These are phyloP conservation scores for Zizania palustris DNA, from an alignment of 202 grass and related monocot genomes.

Conservation along the genomic window DNA sequence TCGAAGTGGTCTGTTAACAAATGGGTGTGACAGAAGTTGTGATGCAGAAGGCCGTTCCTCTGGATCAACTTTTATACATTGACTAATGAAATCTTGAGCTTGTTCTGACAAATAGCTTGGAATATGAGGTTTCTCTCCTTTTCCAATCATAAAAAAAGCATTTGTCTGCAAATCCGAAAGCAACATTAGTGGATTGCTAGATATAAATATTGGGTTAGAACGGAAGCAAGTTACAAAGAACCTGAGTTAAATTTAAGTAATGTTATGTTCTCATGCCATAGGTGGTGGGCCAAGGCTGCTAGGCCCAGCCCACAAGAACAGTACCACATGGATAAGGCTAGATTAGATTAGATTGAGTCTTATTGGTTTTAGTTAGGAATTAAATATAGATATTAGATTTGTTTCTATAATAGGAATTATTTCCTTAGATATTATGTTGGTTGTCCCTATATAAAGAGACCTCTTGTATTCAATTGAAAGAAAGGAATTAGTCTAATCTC, in stretches of 20 bases:
- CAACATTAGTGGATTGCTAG: conserved; percentile 33
- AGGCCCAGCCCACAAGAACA: no score
- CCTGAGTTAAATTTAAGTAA: conserved; percentile 17
- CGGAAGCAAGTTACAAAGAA: neutral
- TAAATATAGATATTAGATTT: no score
- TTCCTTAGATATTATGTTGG: no score
- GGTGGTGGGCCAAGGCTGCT: no score
- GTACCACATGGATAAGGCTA: no score
- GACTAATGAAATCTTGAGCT: conserved; percentile 80
- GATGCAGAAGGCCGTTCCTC: conserved; percentile 67
- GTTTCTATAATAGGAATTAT: no score
- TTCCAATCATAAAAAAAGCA: conserved; percentile 92
- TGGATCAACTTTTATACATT: conserved; percentile 78
- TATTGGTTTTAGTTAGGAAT: no score
- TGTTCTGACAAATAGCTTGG: conserved; percentile 68
- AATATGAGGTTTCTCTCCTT: conserved; percentile 74
- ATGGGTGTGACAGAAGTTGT: conserved; percentile 84
- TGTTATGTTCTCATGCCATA: neutral
- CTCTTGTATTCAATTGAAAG: no score
- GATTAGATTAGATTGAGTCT: no score
- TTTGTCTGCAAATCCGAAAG: conserved; percentile 57
- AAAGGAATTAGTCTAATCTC: no score
- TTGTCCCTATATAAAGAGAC: no score
- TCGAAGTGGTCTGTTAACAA: conserved; percentile 73
- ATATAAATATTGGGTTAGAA: neutral